Conservation (phyloP, 2,329 filamentous ascomycete genomes). For the Penicillium paneum region DNA sequence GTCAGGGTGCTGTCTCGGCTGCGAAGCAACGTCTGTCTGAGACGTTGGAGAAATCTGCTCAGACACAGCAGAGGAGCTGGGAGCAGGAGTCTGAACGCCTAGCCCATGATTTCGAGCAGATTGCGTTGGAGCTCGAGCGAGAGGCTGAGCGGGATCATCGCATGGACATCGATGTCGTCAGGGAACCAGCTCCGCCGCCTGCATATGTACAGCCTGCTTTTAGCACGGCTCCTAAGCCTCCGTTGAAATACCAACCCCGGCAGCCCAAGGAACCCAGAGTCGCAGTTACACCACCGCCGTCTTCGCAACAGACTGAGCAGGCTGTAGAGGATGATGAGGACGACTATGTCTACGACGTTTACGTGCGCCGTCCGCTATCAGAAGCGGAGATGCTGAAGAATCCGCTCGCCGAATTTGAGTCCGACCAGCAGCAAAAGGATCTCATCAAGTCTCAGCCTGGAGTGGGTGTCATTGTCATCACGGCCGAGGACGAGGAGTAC, state of each 20-base stretch:
- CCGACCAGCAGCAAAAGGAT: constrained; percentile 28
- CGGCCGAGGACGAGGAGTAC: constrained; percentile 47
- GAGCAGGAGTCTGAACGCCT: constrained; percentile 44
- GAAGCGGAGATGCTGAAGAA: constrained; percentile 35
- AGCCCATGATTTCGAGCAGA: constrained; percentile 41
- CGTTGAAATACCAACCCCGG: constrained; percentile 39
- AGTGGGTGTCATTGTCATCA: constrained; percentile 43
- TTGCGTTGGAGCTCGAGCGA: constrained; percentile 43
- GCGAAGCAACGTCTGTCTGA: constrained; percentile 36
- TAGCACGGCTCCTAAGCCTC: constrained; percentile 23
- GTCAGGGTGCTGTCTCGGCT: constrained; percentile 32
- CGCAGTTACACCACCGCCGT: constrained; percentile 2
- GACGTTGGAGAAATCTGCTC: constrained; percentile 37
- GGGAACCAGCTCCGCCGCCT: not conserved
- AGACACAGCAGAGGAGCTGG: constrained; percentile 37
- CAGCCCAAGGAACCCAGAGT: constrained; percentile 31
- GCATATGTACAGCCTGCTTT: not conserved
- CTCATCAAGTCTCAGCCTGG: constrained; percentile 34
- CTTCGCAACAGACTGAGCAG: constrained; percentile 1
- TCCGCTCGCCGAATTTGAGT: constrained; percentile 30
- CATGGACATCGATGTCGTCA: constrained; percentile 21
- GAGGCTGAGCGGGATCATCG: constrained; percentile 14
- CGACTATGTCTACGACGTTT: constrained; percentile 62
- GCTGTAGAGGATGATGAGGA: constrained; percentile 40
- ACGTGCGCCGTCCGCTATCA: constrained; percentile 50